Evolutionary conservation across 371 early-diverging fungal genomes (phyloP).

Genomic region (Quaeritorhiza haematococci): DNA sequence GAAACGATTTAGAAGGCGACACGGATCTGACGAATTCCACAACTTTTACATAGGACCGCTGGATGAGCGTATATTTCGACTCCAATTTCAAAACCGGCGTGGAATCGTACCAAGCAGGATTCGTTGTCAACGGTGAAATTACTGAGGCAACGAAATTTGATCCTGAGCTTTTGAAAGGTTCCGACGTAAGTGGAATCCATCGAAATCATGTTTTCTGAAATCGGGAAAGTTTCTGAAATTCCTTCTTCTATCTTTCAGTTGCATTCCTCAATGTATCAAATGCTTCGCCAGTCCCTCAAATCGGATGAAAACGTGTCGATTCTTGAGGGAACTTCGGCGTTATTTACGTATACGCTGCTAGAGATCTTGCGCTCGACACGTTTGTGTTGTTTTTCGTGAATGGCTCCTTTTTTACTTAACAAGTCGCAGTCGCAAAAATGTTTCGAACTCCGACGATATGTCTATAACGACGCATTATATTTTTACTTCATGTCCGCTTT

Average conservation of each 20-base stretch:
- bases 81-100: conserved; percentile 29
- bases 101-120: conserved; percentile 18
- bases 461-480: too few species aligned
- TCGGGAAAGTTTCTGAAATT: too few species aligned
- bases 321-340: too few species aligned
- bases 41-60: conserved; percentile 16
- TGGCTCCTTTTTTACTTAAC: too few species aligned
- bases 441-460: too few species aligned
- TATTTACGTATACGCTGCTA: too few species aligned
- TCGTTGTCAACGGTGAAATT: conserved; percentile 22
- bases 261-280: neutral
- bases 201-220: too few species aligned
- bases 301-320: neutral
- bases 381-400: too few species aligned
- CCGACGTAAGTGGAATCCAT: neutral
- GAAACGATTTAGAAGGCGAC: neutral
- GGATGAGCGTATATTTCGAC: conserved; percentile 35
- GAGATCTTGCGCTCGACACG: too few species aligned
- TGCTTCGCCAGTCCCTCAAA: neutral
- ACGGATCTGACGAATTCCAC: neutral
- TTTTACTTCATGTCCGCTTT: too few species aligned
- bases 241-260: neutral
- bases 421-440: too few species aligned
- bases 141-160: conserved; percentile 33
- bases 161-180: neutral